Evolutionary conservation across 73 alveolate species (phyloP), one percentile per base, ranked within the genome.

Genomic region (Paramecium primaurelia): DNA sequence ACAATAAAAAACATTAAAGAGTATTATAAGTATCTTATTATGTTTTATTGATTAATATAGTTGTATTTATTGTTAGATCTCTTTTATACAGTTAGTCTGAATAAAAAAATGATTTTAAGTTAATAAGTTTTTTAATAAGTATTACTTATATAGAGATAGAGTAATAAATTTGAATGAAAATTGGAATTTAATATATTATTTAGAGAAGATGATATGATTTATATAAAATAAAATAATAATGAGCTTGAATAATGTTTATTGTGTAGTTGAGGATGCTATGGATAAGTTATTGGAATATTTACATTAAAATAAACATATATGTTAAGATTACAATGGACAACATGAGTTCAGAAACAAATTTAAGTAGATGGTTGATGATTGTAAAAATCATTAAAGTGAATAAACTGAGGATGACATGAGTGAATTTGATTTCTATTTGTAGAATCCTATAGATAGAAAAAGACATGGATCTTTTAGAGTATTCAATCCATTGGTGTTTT

Each of bases 381-480:
- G 47, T 26, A 64, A 64, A 14, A 34, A n/a, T 54, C 32, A 18
- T 8, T 4, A 64, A 26, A 64, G 84, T 64, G 84, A 64, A 42
- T 64, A 64, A 34, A 64, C 84, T 1, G 84, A 64, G 30, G 84
- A 64, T 64, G 84, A 64, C 12, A 64, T 26, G 84, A 64, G 84
- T 64, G 84, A 64, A 64, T 12, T 64, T 3, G 84, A 64, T 14
- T 64, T 64, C 28, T 64, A 64, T 32, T 28, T 64, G 9, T 64
- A 64, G 49, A 64, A 64, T 64, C 84, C 84, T 3, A 64, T 64
- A 0, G 30, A 64, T 64, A 64, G 84, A 26, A 64, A 26, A 9
- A 64, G 84, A 64, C 51, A 64, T 64, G 47, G 47, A 12, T 64
- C 84, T 32, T 64, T 64, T 64, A 64, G 28, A 64, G 84, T 64